phyloP scores from a whole-genome alignment of 2,329 filamentous ascomycete species.

The Chrysosporium keratinophilum region DNA sequence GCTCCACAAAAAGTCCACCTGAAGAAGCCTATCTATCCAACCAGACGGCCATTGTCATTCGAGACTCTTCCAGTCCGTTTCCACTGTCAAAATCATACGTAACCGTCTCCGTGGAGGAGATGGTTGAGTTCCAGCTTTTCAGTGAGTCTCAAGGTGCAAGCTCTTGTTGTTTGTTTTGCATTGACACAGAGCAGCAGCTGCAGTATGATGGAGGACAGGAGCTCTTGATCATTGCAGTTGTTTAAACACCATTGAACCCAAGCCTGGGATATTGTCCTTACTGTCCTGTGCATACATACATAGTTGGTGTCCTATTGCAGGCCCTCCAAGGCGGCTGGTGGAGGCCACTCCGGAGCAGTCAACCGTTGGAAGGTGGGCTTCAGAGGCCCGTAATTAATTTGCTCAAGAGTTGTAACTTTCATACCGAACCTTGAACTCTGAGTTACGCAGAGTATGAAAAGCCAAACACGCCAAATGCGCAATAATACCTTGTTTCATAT shows the following conservation, averaged over 20 bases:
- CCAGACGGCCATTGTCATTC: neutral
- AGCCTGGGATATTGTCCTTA: no score
- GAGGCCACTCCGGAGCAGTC: neutral
- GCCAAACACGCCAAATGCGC: neutral
- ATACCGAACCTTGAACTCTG: neutral
- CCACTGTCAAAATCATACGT: neutral
- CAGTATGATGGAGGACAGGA: no score
- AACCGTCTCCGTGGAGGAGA: no score
- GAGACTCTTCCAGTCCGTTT: conserved; percentile 5
- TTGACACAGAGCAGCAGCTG: no score
- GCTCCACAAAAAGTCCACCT: conserved; percentile 1
- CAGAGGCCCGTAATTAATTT: neutral
- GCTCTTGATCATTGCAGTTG: no score
- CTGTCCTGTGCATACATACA: no score
- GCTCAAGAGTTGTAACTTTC: neutral
- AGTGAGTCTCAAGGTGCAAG: no score
- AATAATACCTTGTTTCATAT: neutral
- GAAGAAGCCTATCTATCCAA: neutral
- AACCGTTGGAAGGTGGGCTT: neutral
- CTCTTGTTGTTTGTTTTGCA: no score
- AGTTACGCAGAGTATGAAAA: neutral
- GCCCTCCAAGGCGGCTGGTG: no score
- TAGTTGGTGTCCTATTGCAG: no score
- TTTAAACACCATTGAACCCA: no score
- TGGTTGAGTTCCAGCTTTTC: no score